phyloP scores from a whole-genome alignment of 2,329 filamentous ascomycete genomes.

The Blastomyces silverae region DNA sequence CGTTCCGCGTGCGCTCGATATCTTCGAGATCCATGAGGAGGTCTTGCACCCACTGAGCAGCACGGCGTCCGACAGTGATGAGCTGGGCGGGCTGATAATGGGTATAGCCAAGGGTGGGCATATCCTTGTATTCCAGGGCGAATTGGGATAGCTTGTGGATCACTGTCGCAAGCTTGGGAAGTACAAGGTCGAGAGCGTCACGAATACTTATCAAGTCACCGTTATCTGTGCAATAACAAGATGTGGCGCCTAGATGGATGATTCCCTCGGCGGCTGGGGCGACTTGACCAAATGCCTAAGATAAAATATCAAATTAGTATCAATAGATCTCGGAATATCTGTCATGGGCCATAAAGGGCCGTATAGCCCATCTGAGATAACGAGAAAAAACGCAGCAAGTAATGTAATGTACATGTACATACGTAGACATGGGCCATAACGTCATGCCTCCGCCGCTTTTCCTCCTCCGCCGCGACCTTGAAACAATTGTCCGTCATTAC shows the following conservation, averaged over 20 bases:
- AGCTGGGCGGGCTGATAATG: conserved; percentile 43
- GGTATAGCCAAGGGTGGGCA: conserved; percentile 72
- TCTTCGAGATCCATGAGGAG: conserved; percentile 67
- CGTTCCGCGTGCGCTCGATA: conserved; percentile 61
- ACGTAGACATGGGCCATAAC: conserved; percentile 59
- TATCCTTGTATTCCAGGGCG: conserved; percentile 63
- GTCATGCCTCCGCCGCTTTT: conserved; percentile 63
- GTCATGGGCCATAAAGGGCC: not conserved
- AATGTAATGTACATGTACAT: not conserved
- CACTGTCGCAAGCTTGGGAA: conserved; percentile 70
- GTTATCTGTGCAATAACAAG: conserved; percentile 55
- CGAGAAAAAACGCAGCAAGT: not conserved
- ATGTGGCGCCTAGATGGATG: conserved; percentile 67
- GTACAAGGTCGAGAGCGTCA: conserved; percentile 66
- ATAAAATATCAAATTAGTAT: conserved; percentile 9
- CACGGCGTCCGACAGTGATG: conserved; percentile 61
- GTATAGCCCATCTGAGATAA: not conserved
- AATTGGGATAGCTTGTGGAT: conserved; percentile 68
- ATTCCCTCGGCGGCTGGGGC: conserved; percentile 74
- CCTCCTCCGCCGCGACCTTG: conserved; percentile 65
- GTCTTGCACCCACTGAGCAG: conserved; percentile 69
- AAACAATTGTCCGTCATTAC: conserved; percentile 74
- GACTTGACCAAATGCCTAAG: conserved; percentile 51
- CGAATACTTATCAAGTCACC: conserved; percentile 70
- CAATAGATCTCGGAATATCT: not conserved